Evolutionary conservation across 768 basidiomycete species (phyloP), one percentile per base, ranked within the genome.

Genomic region (Crassisporium funariophilum): DNA sequence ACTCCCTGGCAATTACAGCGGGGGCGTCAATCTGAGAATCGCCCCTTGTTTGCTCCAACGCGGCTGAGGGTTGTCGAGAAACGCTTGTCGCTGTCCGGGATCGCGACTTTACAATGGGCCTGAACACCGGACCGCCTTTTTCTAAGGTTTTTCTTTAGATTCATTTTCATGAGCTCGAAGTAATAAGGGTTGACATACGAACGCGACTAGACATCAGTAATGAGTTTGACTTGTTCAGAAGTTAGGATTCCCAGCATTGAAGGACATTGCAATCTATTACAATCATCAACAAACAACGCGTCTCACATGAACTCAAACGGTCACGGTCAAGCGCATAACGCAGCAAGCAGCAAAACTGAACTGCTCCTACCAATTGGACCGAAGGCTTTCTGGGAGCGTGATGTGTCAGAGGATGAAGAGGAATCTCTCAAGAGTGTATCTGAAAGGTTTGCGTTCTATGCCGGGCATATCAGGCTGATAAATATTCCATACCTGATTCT

Each of bases 71-170:
- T 47, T 73, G 71, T 47, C 60, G 65, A 53, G 62, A 60, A 36
- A 40, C 46, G 22, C 43, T 52, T 16, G 54, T 54, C 8, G 55
- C 53, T 36, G 68, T 58, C 20, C 83, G 80, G 11, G 75, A 56
- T 37, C 84, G 73, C 7, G 78, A 65, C 59, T 82, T 84, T 11
- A 68, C 72, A 3, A 86, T 73, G n/a, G 87, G 87, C 58, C 76
- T 78, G 55, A 90, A 90, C 44, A 88, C 63, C 4, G 82, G 75
- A 6, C 77, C 72, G 12, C 87, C 87, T 61, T 90, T 90, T 61
- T 89, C 87, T 90, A 44, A 20, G 12, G 41, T 21, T 11, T 9
- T 43, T 12, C 39, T 31, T 41, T 3, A 53, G 37, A 44, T 53
- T 41, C 54, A 44, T n/a, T n/a, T 46, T 21, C 41, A n/a, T 5